Conservation (phyloP, 495 filamentous ascomycete genomes). For the Penicillium pancosmium region DNA sequence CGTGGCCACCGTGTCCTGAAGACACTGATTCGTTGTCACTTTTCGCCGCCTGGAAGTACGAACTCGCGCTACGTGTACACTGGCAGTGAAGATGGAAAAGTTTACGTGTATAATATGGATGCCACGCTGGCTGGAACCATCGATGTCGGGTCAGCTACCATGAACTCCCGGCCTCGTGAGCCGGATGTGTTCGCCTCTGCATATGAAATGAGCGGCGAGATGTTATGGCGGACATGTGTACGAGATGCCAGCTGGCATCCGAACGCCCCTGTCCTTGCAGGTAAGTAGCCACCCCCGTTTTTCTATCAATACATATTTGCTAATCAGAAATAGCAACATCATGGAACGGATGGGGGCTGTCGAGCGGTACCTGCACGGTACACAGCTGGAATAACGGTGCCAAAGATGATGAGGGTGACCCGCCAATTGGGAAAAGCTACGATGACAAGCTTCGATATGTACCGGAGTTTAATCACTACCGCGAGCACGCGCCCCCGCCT, state of each 20-base stretch:
- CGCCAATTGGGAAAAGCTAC: slow-evolving; percentile 58
- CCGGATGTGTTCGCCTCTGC: slow-evolving; percentile 39
- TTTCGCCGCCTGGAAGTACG: slow-evolving; percentile 86
- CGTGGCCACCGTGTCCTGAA: slow-evolving; percentile 84
- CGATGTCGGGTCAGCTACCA: slow-evolving; percentile 72
- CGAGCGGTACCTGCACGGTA: slow-evolving; percentile 71
- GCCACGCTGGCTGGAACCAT: slow-evolving; percentile 81
- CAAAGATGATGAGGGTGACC: slow-evolving; percentile 65
- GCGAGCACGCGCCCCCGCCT: slow-evolving; percentile 18
- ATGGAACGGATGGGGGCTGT: slow-evolving; percentile 73
- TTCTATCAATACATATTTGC: background rate
- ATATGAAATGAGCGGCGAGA: slow-evolving; percentile 43
- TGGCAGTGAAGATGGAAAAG: slow-evolving; percentile 83
- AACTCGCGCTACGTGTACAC: slow-evolving; percentile 92
- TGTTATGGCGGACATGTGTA: slow-evolving; percentile 76
- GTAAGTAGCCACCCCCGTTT: slow-evolving; percentile 46
- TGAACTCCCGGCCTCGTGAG: slow-evolving; percentile 58
- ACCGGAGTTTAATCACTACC: slow-evolving; percentile 35
- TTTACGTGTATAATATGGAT: slow-evolving; percentile 93
- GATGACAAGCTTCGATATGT: slow-evolving; percentile 54
- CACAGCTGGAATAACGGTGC: slow-evolving; percentile 75
- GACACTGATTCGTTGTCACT: slow-evolving; percentile 93
- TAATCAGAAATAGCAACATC: slow-evolving; percentile 61
- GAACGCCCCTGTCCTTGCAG: slow-evolving; percentile 82
- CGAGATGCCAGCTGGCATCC: slow-evolving; percentile 97